These are phyloP conservation scores for Coemansia sp. DNA, from an alignment of 192 early-diverging fungal species.

Conservation along the genomic window DNA sequence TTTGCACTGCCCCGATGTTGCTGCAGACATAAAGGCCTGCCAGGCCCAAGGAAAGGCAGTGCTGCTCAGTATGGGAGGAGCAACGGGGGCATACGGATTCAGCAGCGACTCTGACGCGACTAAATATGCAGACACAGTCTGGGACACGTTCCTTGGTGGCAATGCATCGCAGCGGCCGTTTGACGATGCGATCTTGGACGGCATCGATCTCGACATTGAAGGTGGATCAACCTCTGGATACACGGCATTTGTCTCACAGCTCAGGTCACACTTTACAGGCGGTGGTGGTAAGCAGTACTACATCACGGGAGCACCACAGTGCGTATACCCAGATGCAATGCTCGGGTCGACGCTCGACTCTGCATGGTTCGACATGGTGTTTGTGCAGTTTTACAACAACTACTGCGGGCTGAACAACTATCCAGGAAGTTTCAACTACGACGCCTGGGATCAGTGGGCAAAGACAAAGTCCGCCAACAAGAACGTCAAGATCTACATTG, in stretches of 20 bases:
- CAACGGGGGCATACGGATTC: conserved; percentile 62
- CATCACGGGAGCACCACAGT: conserved; percentile 64
- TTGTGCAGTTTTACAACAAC: conserved; percentile 72
- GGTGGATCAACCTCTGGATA: conserved; percentile 55
- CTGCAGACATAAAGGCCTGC: conserved; percentile 64
- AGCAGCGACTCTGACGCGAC: conserved; percentile 38
- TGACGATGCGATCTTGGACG: conserved; percentile 61
- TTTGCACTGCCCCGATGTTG: conserved; percentile 60
- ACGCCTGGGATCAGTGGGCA: conserved; percentile 64
- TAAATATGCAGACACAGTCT: conserved; percentile 59
- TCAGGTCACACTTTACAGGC: conserved; percentile 52
- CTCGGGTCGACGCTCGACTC: conserved; percentile 59
- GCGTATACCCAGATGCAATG: conserved; percentile 61
- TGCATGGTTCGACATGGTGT: conserved; percentile 65
- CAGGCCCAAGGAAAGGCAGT: conserved; percentile 64
- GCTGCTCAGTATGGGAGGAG: conserved; percentile 67
- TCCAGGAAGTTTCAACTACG: conserved; percentile 56
- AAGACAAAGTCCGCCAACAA: conserved; percentile 57
- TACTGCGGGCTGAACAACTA: conserved; percentile 60
- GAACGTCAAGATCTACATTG: conserved; percentile 60
- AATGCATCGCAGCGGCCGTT: conserved; percentile 58
- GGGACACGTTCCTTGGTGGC: conserved; percentile 66
- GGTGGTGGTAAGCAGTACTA: conserved; percentile 56
- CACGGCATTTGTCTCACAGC: conserved; percentile 49
- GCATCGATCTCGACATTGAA: conserved; percentile 65